Evolutionary conservation across 2,329 filamentous ascomycete genomes (phyloP).

Genomic region (Talaromyces rugulosus): DNA sequence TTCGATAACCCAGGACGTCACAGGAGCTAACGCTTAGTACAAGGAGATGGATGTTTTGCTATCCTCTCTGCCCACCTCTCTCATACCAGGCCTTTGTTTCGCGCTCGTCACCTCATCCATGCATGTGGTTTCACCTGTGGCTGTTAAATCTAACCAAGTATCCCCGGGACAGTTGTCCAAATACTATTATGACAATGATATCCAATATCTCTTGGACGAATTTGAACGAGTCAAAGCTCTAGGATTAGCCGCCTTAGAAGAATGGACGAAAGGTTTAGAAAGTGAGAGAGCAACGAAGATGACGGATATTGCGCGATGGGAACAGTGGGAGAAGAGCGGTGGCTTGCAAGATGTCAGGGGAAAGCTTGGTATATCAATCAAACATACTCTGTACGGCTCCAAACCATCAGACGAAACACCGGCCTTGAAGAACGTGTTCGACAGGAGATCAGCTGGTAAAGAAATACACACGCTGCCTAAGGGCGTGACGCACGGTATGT

Average conservation of each 20-base stretch:
- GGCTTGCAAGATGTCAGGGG: slow-evolving; percentile 19
- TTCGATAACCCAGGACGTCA: neutral
- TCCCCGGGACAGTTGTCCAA: slow-evolving; percentile 57
- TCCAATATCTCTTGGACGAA: slow-evolving; percentile 59
- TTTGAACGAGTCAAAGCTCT: slow-evolving; percentile 62
- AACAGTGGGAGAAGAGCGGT: slow-evolving; percentile 61
- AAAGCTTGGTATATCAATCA: neutral
- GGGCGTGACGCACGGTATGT: neutral
- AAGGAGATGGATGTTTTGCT: slow-evolving; percentile 69
- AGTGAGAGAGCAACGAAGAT: slow-evolving; percentile 57
- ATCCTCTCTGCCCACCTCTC: slow-evolving; percentile 56
- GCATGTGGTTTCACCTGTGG: slow-evolving; percentile 56
- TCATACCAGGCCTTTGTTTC: slow-evolving; percentile 67
- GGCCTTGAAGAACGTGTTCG: neutral
- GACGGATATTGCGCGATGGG: slow-evolving; percentile 65
- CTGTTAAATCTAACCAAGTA: slow-evolving; percentile 49
- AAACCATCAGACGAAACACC: neutral
- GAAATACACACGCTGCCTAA: neutral
- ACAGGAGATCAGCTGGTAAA: neutral
- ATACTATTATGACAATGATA: slow-evolving; percentile 60
- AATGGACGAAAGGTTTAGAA: slow-evolving; percentile 75
- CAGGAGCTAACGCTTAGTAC: slow-evolving; percentile 14
- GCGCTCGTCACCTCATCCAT: slow-evolving; percentile 60
- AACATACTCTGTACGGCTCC: neutral
- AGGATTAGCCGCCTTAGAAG: slow-evolving; percentile 64